Percentiles rank a stretch among this genome's conserved stretches.
These are phyloP conservation scores for Pseudozyma pruni DNA, from an alignment of 1,284 basidiomycete species.

Conservation along the genomic window DNA sequence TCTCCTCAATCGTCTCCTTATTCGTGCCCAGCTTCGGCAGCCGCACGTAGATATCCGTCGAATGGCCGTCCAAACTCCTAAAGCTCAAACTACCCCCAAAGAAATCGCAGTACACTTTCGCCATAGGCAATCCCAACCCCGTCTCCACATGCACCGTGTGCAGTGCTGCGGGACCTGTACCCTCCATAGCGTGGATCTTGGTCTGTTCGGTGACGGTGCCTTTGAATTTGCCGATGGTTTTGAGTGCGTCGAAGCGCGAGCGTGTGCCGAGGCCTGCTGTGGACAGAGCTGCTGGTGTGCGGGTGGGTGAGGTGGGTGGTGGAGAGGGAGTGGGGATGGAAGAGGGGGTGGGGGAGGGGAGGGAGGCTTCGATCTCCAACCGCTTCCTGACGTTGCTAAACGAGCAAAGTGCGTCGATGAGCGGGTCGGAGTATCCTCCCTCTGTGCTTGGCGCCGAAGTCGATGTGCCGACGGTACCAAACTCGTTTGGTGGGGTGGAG, in stretches of 20 bases:
- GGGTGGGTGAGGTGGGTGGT: slow-evolving; percentile 11
- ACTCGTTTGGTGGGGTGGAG: slow-evolving; percentile 23
- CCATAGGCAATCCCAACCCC: slow-evolving; percentile 60
- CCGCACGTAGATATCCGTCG: slow-evolving; percentile 69
- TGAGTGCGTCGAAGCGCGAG: slow-evolving; percentile 49
- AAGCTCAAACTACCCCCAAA: slow-evolving; percentile 80
- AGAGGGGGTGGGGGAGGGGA: slow-evolving; percentile 4
- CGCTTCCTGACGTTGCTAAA: slow-evolving; percentile 58
- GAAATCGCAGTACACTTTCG: slow-evolving; percentile 62
- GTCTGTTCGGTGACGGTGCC: slow-evolving; percentile 58
- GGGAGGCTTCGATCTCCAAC: slow-evolving; percentile 53
- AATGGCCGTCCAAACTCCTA: slow-evolving; percentile 78
- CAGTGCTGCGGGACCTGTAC: slow-evolving; percentile 46
- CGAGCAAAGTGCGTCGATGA: slow-evolving; percentile 56
- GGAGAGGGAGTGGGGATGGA: neutral
- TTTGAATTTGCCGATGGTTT: slow-evolving; percentile 53
- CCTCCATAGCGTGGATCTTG: slow-evolving; percentile 32
- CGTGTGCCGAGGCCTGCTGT: slow-evolving; percentile 38
- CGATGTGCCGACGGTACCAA: slow-evolving; percentile 38
- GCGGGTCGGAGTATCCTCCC: slow-evolving; percentile 39
- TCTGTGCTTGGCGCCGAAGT: slow-evolving; percentile 2
- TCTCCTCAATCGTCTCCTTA: slow-evolving; percentile 72
- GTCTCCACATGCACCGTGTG: slow-evolving; percentile 54
- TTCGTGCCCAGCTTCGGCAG: slow-evolving; percentile 85
- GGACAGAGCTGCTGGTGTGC: too few species aligned